These are phyloP conservation scores for Nicotiana undulata DNA, from an alignment of 257 asterid genomes.

Conservation along the genomic window DNA sequence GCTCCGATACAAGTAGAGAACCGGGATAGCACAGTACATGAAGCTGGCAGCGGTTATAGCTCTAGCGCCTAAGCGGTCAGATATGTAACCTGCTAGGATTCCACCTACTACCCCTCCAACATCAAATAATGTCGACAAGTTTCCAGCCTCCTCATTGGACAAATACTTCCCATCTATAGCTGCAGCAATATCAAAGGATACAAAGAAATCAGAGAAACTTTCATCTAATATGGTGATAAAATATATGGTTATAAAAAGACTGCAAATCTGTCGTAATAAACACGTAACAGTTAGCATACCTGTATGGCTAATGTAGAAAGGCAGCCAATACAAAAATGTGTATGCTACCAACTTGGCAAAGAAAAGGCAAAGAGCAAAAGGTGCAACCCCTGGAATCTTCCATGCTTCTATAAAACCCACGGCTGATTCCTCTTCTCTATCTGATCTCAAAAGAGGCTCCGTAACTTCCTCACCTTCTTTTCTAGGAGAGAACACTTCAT, in stretches of 20 bases:
- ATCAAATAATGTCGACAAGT: slow-evolving; percentile 77
- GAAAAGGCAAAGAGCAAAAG: slow-evolving; percentile 86
- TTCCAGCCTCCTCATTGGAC: slow-evolving; percentile 74
- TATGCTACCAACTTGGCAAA: slow-evolving; percentile 91
- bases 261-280: not conserved
- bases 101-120: slow-evolving; percentile 97
- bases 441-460: slow-evolving; percentile 44
- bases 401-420: slow-evolving; percentile 88
- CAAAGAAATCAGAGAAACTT: slow-evolving; percentile 8
- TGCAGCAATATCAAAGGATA: slow-evolving; percentile 24
- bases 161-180: slow-evolving; percentile 78
- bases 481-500: slow-evolving; percentile 21
- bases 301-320: slow-evolving; percentile 93
- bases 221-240: not conserved
- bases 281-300: slow-evolving; percentile 29
- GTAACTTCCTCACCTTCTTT: slow-evolving; percentile 51
- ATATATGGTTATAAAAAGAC: not conserved
- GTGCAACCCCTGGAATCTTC: slow-evolving; percentile 92
- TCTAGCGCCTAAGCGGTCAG: slow-evolving; percentile 68
- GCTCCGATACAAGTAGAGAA: slow-evolving; percentile 73
- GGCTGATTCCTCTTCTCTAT: slow-evolving; percentile 32
- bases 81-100: slow-evolving; percentile 82
- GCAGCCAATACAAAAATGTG: slow-evolving; percentile 91
- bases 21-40: slow-evolving; percentile 94
- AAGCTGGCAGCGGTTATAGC: slow-evolving; percentile 96